Percentiles rank a stretch among this genome's conserved stretches.
phyloP scores from a whole-genome alignment of 2,329 filamentous ascomycete species.

The Trichoderma brevicompactum region DNA sequence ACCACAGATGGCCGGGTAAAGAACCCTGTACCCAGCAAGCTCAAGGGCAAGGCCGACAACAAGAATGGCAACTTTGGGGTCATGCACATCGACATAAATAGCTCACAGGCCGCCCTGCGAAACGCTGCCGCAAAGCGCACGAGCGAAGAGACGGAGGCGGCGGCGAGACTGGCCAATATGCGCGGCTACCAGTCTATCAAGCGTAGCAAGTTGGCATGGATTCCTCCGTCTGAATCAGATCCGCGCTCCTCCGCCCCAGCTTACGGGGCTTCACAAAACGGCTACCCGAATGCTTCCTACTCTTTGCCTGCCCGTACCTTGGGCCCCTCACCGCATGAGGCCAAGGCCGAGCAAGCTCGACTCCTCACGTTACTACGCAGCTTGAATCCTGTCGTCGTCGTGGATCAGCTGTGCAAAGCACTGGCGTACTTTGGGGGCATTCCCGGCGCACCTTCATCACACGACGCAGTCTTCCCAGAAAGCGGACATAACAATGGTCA shows the following conservation, averaged over 20 bases:
- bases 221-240: slow-evolving; percentile 22
- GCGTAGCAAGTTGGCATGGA: slow-evolving; percentile 46
- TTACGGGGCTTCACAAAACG: slow-evolving; percentile 24
- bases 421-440: slow-evolving; percentile 67
- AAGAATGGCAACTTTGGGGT: slow-evolving; percentile 65
- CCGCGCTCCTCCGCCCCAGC: slow-evolving; percentile 22
- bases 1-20: slow-evolving; percentile 44
- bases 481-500: slow-evolving; percentile 61
- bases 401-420: slow-evolving; percentile 66
- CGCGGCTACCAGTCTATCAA: slow-evolving; percentile 58
- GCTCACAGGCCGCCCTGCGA: slow-evolving; percentile 52
- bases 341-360: slow-evolving; percentile 63
- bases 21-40: slow-evolving; percentile 65
- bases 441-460: slow-evolving; percentile 58
- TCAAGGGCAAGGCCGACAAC: slow-evolving; percentile 61
- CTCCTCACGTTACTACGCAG: slow-evolving; percentile 61
- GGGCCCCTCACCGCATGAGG: slow-evolving; percentile 48
- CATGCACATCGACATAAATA: slow-evolving; percentile 62
- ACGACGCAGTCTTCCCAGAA: slow-evolving; percentile 56
- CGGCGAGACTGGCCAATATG: slow-evolving; percentile 60
- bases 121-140: slow-evolving; percentile 62
- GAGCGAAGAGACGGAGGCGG: slow-evolving; percentile 64
- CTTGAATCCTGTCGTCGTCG: slow-evolving; percentile 59
- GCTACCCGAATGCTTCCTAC: slow-evolving; percentile 15
- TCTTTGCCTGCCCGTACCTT: slow-evolving; percentile 20